These are phyloP conservation scores for Cubamyces sp. DNA, from an alignment of 768 basidiomycete genomes.

Conservation along the genomic window DNA sequence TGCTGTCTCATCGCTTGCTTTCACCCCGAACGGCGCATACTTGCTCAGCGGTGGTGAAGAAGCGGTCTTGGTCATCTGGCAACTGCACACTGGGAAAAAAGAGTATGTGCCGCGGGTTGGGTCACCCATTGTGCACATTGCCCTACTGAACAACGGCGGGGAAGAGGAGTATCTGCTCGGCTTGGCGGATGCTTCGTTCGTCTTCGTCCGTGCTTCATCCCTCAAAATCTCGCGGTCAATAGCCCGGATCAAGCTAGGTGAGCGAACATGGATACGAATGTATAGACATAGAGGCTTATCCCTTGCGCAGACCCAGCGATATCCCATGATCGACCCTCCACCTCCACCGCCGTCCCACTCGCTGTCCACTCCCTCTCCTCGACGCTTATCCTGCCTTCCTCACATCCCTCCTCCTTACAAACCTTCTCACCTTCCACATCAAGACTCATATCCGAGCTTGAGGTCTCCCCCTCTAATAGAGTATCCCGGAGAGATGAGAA, in stretches of 20 bases:
- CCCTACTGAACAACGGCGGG: constrained; percentile 53
- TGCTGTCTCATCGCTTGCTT: constrained; percentile 82
- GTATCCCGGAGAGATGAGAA: constrained; percentile 83
- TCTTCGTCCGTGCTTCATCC: constrained; percentile 71
- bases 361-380: constrained; percentile 75
- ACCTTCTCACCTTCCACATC: constrained; percentile 78
- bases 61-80: constrained; percentile 96
- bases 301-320: constrained; percentile 40
- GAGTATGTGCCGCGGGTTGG: constrained; percentile 95
- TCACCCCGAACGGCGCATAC: constrained; percentile 91
- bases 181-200: constrained; percentile 79
- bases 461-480: constrained; percentile 92
- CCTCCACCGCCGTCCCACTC: constrained; percentile 61
- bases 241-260: constrained; percentile 79
- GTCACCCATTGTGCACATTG: constrained; percentile 76
- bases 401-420: constrained; percentile 95
- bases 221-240: constrained; percentile 75
- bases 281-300: constrained; percentile 16
- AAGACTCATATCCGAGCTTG: constrained; percentile 80
- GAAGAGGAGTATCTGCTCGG: constrained; percentile 90
- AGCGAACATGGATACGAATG: constrained; percentile 24
- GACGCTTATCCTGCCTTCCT: constrained; percentile 86
- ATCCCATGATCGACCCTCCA: constrained; percentile 39
- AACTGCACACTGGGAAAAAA: constrained; percentile 82
- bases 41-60: constrained; percentile 95